Percentiles rank a stretch among this genome's conserved stretches.
phyloP scores from a whole-genome alignment of 768 basidiomycete genomes.

The Candolleomyces efflorescens region DNA sequence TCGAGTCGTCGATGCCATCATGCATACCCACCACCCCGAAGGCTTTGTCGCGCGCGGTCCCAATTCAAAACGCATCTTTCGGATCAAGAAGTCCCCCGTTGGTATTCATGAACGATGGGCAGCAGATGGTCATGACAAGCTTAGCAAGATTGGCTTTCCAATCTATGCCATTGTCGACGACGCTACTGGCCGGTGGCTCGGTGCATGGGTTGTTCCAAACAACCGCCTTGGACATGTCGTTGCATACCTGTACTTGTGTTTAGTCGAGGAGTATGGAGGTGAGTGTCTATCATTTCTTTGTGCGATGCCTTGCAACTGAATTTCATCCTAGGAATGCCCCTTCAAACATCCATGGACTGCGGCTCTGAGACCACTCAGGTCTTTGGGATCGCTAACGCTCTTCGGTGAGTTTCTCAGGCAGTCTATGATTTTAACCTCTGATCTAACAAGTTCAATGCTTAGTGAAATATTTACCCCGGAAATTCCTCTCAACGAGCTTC shows the following conservation, averaged over 20 bases:
- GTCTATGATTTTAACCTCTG: neutral
- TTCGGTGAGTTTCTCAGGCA: constrained; percentile 21
- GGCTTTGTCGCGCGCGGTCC: constrained; percentile 26
- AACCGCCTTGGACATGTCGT: constrained; percentile 26
- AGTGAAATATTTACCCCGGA: constrained; percentile 25
- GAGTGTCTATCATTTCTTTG: neutral
- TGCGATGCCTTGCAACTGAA: neutral
- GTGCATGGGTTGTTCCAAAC: constrained; percentile 32
- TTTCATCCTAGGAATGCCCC: constrained; percentile 22
- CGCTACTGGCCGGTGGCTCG: constrained; percentile 25
- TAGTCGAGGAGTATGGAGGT: constrained; percentile 27
- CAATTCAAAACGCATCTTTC: constrained; percentile 21
- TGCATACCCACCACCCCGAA: constrained; percentile 23
- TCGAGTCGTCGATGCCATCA: constrained; percentile 12
- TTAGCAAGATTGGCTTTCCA: constrained; percentile 34
- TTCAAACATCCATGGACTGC: constrained; percentile 31
- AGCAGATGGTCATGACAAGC: constrained; percentile 37
- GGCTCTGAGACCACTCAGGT: constrained; percentile 30
- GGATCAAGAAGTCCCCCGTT: constrained; percentile 20
- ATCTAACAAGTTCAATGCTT: neutral
- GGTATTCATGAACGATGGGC: constrained; percentile 34
- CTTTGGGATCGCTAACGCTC: constrained; percentile 25
- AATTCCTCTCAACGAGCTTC: constrained; percentile 16
- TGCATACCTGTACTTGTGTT: constrained; percentile 27
- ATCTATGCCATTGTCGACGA: constrained; percentile 33